Evolutionary conservation across 352 stramenopile species (phyloP).

Genomic region (Globisporangium barbulae): DNA sequence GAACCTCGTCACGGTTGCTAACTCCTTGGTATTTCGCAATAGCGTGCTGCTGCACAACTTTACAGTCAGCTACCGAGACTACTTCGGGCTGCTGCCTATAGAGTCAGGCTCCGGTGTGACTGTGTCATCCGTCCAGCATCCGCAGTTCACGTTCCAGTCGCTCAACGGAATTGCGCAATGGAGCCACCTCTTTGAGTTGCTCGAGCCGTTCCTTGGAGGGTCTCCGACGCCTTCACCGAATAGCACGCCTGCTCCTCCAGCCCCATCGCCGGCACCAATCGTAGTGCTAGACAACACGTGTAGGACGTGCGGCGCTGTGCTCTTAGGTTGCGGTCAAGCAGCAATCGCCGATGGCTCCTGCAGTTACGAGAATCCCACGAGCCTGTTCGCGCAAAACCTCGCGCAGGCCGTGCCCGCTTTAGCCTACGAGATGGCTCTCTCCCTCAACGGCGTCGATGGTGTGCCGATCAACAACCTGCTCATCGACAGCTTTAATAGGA

Average conservation of each 20-base stretch:
- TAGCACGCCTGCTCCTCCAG: not conserved
- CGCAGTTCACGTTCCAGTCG: slow-evolving; percentile 14
- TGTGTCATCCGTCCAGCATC: not conserved
- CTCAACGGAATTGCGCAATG: slow-evolving; percentile 9
- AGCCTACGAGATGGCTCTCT: not conserved
- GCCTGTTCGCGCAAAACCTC: slow-evolving; percentile 5
- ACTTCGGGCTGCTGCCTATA: slow-evolving; percentile 4
- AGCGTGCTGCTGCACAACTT: not conserved
- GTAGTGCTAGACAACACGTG: slow-evolving; percentile 10
- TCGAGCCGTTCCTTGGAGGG: not conserved
- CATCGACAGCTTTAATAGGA: not conserved
- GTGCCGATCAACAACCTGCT: not conserved
- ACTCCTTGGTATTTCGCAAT: not conserved
- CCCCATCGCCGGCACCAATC: too few relatives aligned
- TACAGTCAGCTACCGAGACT: not conserved
- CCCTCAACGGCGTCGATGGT: not conserved
- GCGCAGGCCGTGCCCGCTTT: not conserved
- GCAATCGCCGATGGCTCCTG: slow-evolving; percentile 10
- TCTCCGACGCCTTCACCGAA: not conserved
- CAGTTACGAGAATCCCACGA: slow-evolving; percentile 8
- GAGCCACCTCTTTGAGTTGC: not conserved
- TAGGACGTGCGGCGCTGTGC: not conserved
- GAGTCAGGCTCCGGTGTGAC: not conserved
- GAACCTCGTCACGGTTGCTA: not conserved
- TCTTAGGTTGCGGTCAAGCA: slow-evolving; percentile 10